Evolutionary conservation across 495 filamentous ascomycete genomes (phyloP), one percentile per base, ranked within the genome.

Genomic region (Xanthoparmelia taractica): DNA sequence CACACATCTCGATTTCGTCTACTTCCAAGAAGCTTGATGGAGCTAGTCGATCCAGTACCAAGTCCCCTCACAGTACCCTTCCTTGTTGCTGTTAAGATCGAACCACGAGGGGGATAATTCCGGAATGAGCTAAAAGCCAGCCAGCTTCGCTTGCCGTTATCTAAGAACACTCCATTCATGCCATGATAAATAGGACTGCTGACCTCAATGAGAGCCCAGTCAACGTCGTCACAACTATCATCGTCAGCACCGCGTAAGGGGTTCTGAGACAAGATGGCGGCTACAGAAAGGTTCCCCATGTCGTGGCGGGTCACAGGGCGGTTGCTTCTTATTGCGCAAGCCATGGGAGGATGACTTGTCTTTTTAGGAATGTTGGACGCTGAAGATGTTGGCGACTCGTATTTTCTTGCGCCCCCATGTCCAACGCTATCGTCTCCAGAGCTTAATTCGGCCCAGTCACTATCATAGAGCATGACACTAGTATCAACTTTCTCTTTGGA

Each of bases 161-260:
- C 23, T 18, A n/a, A 20, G 33, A 58, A 38, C 13, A 58, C 56
- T 38, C 56, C 34, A 17, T 58, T 58, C 37, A 58, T 58, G 34
- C 34, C 56, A 41, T 58, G 37, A 23, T 58, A 25, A 7, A n/a
- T 10, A 12, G 34, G 37, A 13, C 41, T 41, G 56, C 56, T 23
- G 34, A 58, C 13, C 37, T 58, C 56, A 58, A 37, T 38, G 10
- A 58, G 29, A 58, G 56, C 56, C 56, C 56, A 58, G 37, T 58
- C 56, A 33, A 58, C 23, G 25, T 36, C 56, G 23, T 55, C 52
- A 55, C 17, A 55, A 55, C 12, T 29, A 15, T 33, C 33, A 20
- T 55, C 52, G 52, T 55, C 52, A 31, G 12, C 52, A 20, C 33
- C 52, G 52, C 52, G 15, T 12, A 55, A 34, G 27, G 52, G 52